Evolutionary conservation across 2,329 filamentous ascomycete genomes (phyloP).

Genomic region (Nemania sp.): DNA sequence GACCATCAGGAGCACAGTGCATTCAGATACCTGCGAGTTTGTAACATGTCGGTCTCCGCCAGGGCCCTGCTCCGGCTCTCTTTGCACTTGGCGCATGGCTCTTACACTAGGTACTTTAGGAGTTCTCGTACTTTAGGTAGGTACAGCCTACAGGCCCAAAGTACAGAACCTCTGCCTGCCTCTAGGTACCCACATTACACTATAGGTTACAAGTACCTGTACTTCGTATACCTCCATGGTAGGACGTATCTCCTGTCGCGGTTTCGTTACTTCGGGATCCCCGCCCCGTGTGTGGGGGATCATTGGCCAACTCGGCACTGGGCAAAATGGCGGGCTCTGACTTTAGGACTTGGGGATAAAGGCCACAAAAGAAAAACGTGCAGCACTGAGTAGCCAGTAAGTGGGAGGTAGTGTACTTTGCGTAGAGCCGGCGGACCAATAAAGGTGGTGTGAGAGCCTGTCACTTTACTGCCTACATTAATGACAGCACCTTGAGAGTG

Average conservation of each 20-base stretch:
- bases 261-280: conserved; percentile 27
- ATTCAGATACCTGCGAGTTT: conserved; percentile 33
- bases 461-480: background rate
- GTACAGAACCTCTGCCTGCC: background rate
- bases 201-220: background rate
- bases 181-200: background rate
- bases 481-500: conserved; percentile 1
- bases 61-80: conserved; percentile 34
- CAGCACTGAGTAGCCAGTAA: conserved; percentile 6
- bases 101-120: no score
- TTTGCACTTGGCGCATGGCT: conserved; percentile 7
- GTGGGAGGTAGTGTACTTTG: background rate
- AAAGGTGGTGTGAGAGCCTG: no score
- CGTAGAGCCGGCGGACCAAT: background rate
- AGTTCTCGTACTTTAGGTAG: no score
- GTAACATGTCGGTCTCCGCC: conserved; percentile 34
- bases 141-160: background rate
- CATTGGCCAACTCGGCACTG: conserved; percentile 29
- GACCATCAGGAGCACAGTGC: conserved; percentile 31
- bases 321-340: conserved; percentile 16
- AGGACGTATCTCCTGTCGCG: no score
- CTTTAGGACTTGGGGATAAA: conserved; percentile 27
- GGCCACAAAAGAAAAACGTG: conserved; percentile 21
- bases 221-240: no score
- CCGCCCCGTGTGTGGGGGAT: conserved; percentile 38